A percentile compares a stretch with the other conserved stretches of the same genome.
phyloP scores from a whole-genome alignment of 2,329 filamentous ascomycete species.

The Alternaria conjuncta region DNA sequence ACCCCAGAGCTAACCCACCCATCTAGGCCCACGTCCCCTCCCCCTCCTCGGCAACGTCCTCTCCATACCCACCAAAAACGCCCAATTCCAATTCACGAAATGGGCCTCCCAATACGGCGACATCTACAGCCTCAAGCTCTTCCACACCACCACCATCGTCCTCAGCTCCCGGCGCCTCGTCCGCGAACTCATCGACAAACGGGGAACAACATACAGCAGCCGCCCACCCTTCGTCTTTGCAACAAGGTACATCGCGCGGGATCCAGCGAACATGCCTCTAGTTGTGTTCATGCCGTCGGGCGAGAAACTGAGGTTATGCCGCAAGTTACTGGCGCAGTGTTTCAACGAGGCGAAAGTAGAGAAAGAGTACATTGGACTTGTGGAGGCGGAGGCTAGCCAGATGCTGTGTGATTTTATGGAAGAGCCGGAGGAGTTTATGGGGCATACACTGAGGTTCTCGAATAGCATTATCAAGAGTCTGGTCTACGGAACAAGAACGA shows the following conservation, averaged over 20 bases:
- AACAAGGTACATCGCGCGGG: conserved; percentile 49
- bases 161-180: conserved; percentile 7
- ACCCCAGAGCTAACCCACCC: background rate
- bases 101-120: conserved; percentile 13
- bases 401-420: conserved; percentile 55
- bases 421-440: conserved; percentile 53
- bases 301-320: conserved; percentile 54
- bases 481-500: background rate
- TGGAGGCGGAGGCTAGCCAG: conserved; percentile 58
- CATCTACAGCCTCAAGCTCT: conserved; percentile 14
- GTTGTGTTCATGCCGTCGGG: conserved; percentile 55
- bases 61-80: conserved; percentile 1
- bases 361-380: conserved; percentile 50
- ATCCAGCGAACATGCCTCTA: conserved; percentile 53
- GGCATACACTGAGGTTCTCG: conserved; percentile 56
- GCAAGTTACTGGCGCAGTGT: conserved; percentile 55
- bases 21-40: conserved; percentile 8
- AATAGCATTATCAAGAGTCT: conserved; percentile 55
- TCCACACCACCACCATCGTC: conserved; percentile 6
- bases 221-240: conserved; percentile 2
- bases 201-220: conserved; percentile 5
- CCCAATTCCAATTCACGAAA: conserved; percentile 31
- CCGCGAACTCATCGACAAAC: conserved; percentile 13
- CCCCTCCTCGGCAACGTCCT: conserved; percentile 10
- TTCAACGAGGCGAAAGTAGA: conserved; percentile 56